These are phyloP conservation scores for Exobasidium cylindrosporum DNA, from an alignment of 1,284 basidiomycete species.

Conservation along the genomic window DNA sequence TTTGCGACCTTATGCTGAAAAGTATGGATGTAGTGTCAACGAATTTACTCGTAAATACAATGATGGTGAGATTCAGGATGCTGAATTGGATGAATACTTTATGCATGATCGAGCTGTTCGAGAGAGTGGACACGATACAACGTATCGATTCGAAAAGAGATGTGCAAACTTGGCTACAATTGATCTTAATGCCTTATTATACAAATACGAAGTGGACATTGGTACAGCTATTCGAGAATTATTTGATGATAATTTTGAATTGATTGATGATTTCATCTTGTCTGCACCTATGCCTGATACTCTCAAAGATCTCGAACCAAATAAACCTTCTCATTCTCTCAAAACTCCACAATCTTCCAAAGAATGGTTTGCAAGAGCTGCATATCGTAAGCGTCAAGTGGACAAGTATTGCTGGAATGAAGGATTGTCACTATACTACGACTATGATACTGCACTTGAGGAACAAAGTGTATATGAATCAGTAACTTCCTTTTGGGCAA, in stretches of 20 bases:
- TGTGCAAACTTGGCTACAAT: constrained; percentile 94
- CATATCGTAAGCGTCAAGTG: constrained; percentile 64
- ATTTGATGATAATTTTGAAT: constrained; percentile 82
- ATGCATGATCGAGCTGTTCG: constrained; percentile 91
- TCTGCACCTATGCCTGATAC: constrained; percentile 29
- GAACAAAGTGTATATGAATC: constrained; percentile 91
- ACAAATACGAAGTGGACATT: constrained; percentile 63
- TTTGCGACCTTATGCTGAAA: constrained; percentile 86
- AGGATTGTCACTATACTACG: constrained; percentile 87
- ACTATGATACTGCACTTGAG: constrained; percentile 87
- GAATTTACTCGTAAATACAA: constrained; percentile 98
- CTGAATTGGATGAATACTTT: constrained; percentile 93
- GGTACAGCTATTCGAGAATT: constrained; percentile 77
- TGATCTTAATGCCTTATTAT: constrained; percentile 79
- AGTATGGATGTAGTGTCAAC: constrained; percentile 89
- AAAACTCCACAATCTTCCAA: constrained; percentile 51
- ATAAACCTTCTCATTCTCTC: constrained; percentile 65
- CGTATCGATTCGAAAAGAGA: constrained; percentile 88
- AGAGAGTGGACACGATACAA: constrained; percentile 82
- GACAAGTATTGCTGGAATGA: constrained; percentile 97
- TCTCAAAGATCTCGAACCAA: constrained; percentile 25
- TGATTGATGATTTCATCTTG: constrained; percentile 78
- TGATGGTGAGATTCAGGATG: constrained; percentile 76
- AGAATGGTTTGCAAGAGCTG: constrained; percentile 52
- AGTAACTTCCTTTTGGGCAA: constrained; percentile 89